A percentile compares a stretch with the other conserved stretches of the same genome.
Conservation (phyloP, 1,284 basidiomycete genomes). For the Sphagnurus paluster region DNA sequence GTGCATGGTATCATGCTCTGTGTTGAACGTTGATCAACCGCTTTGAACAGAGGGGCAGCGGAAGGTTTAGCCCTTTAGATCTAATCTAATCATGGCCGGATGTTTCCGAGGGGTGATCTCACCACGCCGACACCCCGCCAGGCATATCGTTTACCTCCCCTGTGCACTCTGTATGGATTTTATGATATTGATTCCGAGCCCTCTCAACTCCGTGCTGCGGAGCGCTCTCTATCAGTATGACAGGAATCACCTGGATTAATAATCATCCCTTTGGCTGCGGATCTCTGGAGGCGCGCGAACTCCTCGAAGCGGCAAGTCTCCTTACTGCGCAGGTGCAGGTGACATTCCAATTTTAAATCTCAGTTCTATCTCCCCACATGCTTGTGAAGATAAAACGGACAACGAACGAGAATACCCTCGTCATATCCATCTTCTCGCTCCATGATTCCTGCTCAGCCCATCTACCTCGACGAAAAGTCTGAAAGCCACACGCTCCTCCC, state of each 20-base stretch:
- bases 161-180: too few relatives aligned
- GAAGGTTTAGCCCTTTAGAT: too few relatives aligned
- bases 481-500: constrained; percentile 2
- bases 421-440: not conserved
- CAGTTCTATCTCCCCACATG: not conserved
- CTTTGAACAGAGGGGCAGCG: too few relatives aligned
- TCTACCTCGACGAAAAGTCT: constrained; percentile 10
- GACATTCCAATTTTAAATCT: not conserved
- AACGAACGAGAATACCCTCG: not conserved
- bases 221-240: not conserved
- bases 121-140: too few relatives aligned
- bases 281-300: constrained; percentile 1
- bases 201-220: too few relatives aligned
- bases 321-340: not conserved
- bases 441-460: constrained; percentile 10
- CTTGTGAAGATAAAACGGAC: not conserved
- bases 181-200: too few relatives aligned
- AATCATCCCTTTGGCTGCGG: not conserved
- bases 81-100: too few relatives aligned
- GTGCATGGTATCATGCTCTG: too few relatives aligned
- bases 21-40: too few relatives aligned
- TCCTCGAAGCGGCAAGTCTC: not conserved
- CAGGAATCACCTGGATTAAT: not conserved
- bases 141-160: too few relatives aligned
- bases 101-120: too few relatives aligned